phyloP scores from a whole-genome alignment of 345 rosid genomes.

The Lepidium sativum region DNA sequence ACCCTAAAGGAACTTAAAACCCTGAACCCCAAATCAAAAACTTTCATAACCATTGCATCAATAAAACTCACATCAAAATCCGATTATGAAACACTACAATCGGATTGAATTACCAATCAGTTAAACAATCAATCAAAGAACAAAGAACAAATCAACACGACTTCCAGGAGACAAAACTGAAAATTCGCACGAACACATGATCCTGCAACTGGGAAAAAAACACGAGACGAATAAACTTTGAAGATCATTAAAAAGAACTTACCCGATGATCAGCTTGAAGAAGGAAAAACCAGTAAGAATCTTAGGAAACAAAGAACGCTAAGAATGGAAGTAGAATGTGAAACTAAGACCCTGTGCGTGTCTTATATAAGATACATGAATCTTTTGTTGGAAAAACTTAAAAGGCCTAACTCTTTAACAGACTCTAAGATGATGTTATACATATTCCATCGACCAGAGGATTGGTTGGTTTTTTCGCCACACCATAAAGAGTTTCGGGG shows the following conservation, averaged over 20 bases:
- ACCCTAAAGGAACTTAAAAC: constrained; percentile 1
- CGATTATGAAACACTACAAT: neutral
- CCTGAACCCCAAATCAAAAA: constrained; percentile 3
- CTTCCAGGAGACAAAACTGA: neutral
- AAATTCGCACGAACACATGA: neutral
- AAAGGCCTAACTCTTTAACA: too few species aligned
- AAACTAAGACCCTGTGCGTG: too few species aligned
- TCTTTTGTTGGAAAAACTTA: too few species aligned
- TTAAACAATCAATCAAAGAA: neutral
- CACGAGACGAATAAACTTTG: neutral
- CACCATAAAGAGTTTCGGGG: too few species aligned
- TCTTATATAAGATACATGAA: too few species aligned
- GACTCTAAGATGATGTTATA: too few species aligned
- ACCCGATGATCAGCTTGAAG: neutral
- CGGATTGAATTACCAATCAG: neutral
- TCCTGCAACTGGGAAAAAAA: neutral
- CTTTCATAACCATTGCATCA: neutral
- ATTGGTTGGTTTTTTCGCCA: too few species aligned
- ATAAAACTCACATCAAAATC: neutral
- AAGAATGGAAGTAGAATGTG: neutral
- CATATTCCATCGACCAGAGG: too few species aligned
- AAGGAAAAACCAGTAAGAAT: neutral
- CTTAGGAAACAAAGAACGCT: neutral
- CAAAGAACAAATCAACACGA: neutral
- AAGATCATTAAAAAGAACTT: neutral